Evolutionary conservation across 441 rosid genomes (phyloP).

Genomic region (Metrosideros polymorpha): DNA sequence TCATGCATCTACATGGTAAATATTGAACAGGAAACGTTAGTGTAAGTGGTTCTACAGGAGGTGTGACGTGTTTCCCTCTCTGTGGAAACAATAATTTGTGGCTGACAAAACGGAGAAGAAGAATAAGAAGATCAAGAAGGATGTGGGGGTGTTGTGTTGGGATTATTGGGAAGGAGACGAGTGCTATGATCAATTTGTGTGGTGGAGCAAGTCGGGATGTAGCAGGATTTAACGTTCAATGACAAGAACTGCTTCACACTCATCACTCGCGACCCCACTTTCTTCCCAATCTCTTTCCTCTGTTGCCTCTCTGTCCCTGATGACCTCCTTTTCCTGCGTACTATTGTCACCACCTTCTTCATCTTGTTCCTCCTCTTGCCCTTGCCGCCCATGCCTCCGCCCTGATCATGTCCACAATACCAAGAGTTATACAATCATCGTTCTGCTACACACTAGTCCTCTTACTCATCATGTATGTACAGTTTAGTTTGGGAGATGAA

Average conservation of each 20-base stretch:
- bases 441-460: not conserved
- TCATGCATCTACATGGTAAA: not conserved
- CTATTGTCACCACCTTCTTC: conserved; percentile 4
- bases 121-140: not conserved
- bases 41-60: not conserved
- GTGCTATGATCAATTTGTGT: conserved; percentile 9
- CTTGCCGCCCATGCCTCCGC: not conserved
- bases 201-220: conserved; percentile 25
- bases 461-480: not conserved
- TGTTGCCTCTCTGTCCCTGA: conserved; percentile 25
- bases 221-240: conserved; percentile 43
- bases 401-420: not conserved
- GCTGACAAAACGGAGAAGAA: not conserved
- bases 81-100: not conserved
- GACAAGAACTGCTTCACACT: conserved; percentile 20
- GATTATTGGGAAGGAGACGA: conserved; percentile 15
- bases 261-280: conserved; percentile 4
- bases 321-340: not conserved
- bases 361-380: conserved; percentile 20
- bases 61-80: not conserved
- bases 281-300: conserved; percentile 23
- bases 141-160: not conserved
- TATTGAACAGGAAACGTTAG: not conserved
- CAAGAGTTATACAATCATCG: not conserved
- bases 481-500: not conserved